A percentile compares a stretch with the other conserved stretches of the same genome.
These are phyloP conservation scores for Staphylotrichum longicolle DNA, from an alignment of 495 filamentous ascomycete genomes.

Conservation along the genomic window DNA sequence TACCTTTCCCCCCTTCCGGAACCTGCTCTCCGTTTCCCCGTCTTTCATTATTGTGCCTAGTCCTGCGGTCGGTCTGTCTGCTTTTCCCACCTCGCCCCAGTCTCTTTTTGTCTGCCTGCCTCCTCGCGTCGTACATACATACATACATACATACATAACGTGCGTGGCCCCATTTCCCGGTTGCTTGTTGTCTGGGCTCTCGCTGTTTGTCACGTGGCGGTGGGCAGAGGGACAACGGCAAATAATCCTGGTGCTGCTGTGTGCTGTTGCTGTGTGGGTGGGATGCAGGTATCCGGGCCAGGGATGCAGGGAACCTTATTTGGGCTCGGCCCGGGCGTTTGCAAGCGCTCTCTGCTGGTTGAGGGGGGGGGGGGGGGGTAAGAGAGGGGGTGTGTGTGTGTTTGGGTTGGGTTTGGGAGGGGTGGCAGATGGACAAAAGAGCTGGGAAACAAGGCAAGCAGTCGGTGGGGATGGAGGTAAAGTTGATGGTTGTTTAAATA, in stretches of 20 bases:
- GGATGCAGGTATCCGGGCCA: constrained; percentile 12
- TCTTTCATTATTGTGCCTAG: no score
- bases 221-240: neutral
- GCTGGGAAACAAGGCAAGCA: neutral
- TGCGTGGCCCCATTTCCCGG: neutral
- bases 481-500: neutral
- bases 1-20: no score
- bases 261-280: neutral
- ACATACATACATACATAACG: neutral
- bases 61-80: no score
- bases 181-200: neutral
- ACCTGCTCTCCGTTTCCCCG: no score
- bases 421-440: neutral
- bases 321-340: constrained; percentile 18
- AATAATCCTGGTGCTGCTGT: neutral
- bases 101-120: neutral
- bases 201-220: constrained; percentile 18
- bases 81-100: no score
- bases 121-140: neutral
- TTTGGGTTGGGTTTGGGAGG: neutral
- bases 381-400: neutral
- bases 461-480: neutral
- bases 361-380: neutral
- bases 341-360: constrained; percentile 4
- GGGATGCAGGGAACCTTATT: constrained; percentile 23